Evolutionary conservation across 306 rosid species (phyloP), one percentile per base, ranked within the genome.

Genomic region (Medicago lupulina): DNA sequence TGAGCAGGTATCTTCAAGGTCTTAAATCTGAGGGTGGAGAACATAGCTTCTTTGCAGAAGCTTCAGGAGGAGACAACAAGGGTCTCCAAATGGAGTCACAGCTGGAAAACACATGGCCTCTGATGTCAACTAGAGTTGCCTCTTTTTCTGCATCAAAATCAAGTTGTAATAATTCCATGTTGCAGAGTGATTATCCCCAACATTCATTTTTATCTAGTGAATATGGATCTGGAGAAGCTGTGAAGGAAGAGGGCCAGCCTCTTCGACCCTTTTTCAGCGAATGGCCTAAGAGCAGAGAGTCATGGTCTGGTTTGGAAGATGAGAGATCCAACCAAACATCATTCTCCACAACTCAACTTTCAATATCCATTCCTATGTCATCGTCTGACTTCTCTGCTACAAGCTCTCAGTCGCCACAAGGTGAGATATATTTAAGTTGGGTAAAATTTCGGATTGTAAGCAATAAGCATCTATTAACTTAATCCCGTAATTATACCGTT

Each of bases 321-420:
- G 83, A 78, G 58, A 75, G 77, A 78, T 83, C 86, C 68, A 74
- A 74, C 66, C 83, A 74, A 51, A 70, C 68, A 68, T 77, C 86
- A 18, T 63, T 74, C 66, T 83, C 83, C 47, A 77, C 85, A 58
- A 82, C 85, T 66, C 82, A 73, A 50, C 85, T 82, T 41, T 82
- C 85, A 49, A 82, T 82, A 28, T 77, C 85, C 53, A 77, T 82
- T 59, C 85, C 85, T 9, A 72, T 77, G 85, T 82, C 83, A 57
- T 80, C 85, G 49, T 82, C 85, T 4, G 79, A 77, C 53, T 77
- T 82, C 82, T 82, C 85, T 40, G 72, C 73, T 15, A 39, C 72
- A 5, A 82, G 71, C 82, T 77, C 85, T 50, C 82, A 73, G 28
- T 82, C 85, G 6, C 85, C 82, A 40, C 78, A 82, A 17, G 76